These are phyloP conservation scores for Lathyrus oleraceus DNA, from an alignment of 306 rosid species.

Conservation along the genomic window DNA sequence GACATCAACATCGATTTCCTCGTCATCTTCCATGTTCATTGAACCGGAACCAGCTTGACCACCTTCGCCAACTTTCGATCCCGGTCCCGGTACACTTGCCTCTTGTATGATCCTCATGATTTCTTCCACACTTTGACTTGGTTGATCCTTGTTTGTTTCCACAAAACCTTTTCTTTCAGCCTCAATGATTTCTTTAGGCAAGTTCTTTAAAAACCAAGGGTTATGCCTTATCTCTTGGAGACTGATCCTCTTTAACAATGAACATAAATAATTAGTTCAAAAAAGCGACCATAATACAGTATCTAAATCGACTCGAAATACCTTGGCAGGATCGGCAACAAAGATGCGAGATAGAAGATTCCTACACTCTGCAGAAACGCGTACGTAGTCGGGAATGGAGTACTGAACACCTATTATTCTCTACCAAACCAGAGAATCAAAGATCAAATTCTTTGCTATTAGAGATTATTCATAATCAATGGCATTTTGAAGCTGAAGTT, in stretches of 20 bases:
- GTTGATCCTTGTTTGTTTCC: slow-evolving; percentile 48
- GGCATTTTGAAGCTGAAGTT: background rate
- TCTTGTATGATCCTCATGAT: slow-evolving; percentile 75
- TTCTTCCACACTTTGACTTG: slow-evolving; percentile 70
- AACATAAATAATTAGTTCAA: slow-evolving; percentile 29
- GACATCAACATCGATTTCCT: slow-evolving; percentile 71
- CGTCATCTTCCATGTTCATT: slow-evolving; percentile 56
- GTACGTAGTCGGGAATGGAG: slow-evolving; percentile 93
- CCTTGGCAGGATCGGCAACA: slow-evolving; percentile 91
- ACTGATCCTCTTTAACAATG: slow-evolving; percentile 63
- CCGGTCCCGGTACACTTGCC: slow-evolving; percentile 66
- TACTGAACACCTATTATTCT: slow-evolving; percentile 85
- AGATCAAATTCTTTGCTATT: slow-evolving; percentile 17
- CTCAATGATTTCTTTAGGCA: slow-evolving; percentile 76
- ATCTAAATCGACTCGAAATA: slow-evolving; percentile 30
- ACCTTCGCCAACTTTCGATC: slow-evolving; percentile 52
- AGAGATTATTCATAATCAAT: background rate
- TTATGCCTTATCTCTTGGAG: slow-evolving; percentile 81
- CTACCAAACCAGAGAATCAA: slow-evolving; percentile 48
- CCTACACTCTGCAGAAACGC: slow-evolving; percentile 80
- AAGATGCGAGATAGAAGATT: slow-evolving; percentile 77
- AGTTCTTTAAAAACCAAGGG: slow-evolving; percentile 87
- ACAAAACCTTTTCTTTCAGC: slow-evolving; percentile 59
- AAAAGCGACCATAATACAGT: background rate
- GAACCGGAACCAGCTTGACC: slow-evolving; percentile 50